Evolutionary conservation across 1,139 yeast species (phyloP), one percentile per base, ranked within the genome.

Genomic region (Saccharomyces hybrid): DNA sequence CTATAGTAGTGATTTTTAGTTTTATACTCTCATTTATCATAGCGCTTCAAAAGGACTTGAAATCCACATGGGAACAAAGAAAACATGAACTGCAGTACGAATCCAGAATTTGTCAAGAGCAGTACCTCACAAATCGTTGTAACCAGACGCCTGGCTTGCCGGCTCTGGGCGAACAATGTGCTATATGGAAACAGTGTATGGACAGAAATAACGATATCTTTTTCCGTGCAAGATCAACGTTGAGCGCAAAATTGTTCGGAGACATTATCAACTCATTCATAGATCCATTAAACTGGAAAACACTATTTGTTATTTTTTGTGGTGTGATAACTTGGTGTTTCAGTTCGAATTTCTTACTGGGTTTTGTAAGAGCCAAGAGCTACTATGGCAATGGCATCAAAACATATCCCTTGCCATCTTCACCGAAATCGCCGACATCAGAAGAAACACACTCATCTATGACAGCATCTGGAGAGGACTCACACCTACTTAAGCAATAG

Each of bases 171-270:
- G 70, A 73, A n/a, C 76, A 81, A 20, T 93, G 99, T 69, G 74
- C 78, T 32, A 74, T 75, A 46, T 88, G 96, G 95, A 85, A 82
- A 58, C 79, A 77, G 57, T 93, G 99, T 69, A 90, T 88, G 96
- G 82, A 84, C 62, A 76, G 89, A 57, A 95, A 91, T 62, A 96
- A 96, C 13, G 80, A 81, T 46, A 74, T 81, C 6, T 81, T 90
- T n/a, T 95, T 93, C 4, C 78, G 82, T 49, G 88, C 95, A 2
- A 78, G 81, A 61, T 80, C 90, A 31, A 81, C 90, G 0, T 51
- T 66, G 28, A 62, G 62, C 16, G 96, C 96, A 0, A 91, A 85
- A 64, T 81, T 95, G 0, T 77, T 89, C 64, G 95, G 95, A 1
- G 93, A 85, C 58, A 85, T 88, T 25, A 75, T 89, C 51, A 86